A percentile compares a stretch with the other conserved stretches of the same genome.
These are phyloP conservation scores for Salix caprea DNA, from an alignment of 345 rosid species.

Conservation along the genomic window DNA sequence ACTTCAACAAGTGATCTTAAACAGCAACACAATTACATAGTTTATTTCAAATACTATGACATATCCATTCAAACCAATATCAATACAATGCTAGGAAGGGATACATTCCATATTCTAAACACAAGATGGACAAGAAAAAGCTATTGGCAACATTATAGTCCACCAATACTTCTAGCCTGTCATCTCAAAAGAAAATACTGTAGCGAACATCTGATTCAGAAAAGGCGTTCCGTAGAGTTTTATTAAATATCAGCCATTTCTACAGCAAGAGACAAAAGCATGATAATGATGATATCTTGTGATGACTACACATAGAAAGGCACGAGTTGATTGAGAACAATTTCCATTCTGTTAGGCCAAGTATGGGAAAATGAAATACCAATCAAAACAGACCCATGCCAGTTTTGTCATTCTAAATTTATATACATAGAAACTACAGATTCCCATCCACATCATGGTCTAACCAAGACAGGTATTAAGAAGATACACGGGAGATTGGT, in stretches of 20 bases:
- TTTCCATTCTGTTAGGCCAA: background rate
- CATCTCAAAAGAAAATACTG: background rate
- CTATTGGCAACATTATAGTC: background rate
- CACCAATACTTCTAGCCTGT: background rate
- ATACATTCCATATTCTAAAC: background rate
- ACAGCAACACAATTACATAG: background rate
- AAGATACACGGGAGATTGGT: background rate
- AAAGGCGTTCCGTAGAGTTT: too few species aligned
- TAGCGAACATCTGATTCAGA: too few species aligned
- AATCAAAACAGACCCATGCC: background rate
- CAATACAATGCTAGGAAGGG: background rate
- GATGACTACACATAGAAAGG: background rate
- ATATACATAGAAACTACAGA: background rate
- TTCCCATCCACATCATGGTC: background rate
- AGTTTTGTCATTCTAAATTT: background rate
- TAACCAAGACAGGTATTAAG: background rate
- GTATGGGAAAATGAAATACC: background rate
- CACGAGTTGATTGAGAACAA: background rate
- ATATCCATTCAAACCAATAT: background rate
- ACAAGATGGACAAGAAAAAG: background rate
- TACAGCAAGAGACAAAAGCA: background rate
- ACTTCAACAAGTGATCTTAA: background rate
- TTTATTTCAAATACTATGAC: background rate
- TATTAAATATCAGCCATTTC: too few species aligned
- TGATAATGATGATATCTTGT: background rate